Base-by-base conservation (phyloP, 331 rosid genomes). In the Erythrophleum ivorense region DNA sequence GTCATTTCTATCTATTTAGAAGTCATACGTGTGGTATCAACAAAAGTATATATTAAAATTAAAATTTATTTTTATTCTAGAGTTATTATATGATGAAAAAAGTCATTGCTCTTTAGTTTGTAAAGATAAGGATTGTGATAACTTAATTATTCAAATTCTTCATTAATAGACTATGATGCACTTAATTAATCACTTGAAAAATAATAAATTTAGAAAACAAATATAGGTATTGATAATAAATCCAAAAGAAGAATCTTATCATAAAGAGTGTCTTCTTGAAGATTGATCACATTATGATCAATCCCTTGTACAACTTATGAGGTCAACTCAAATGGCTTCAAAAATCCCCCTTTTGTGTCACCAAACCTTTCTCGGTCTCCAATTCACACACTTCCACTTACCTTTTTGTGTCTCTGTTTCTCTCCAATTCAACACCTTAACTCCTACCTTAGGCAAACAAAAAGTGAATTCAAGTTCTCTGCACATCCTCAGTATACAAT, bases 291-390 rank as follows among this genome's bases (percentile, higher is more conserved):
- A 49, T 49, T 11, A 12, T 49, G 53, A 49, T 49, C 16, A 49
- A 50, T 50, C 6, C 55, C 55, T 50, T 50, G 55, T 14, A 16
- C 40, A 33, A 16, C n/a, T 12, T 63, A 7, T 7, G 24, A 29
- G 68, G 43, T 62, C 68, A 62, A 62, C 68, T 12, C 14, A 62
- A 9, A 29, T 63, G 68, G 19, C 43, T 63, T 63, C 68, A 31
- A 13, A 63, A 4, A 62, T 3, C 43, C 9, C 43, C 41, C 41
- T 2, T 38, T 38, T 3, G 5, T 38, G 41, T 38, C 41, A 4
- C 41, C 41, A 38, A 6, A 38, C 6, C 3, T 8, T 59, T 6
- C 18, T 60, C 18, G 29, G 2, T 54, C 58, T 46, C 2, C 50
- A 8, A 1, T 36, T 36, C 40, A 4, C 40, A 36, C 5, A 36